These are phyloP conservation scores for Calocera viscosa DNA, from an alignment of 768 basidiomycete species.

Conservation along the genomic window DNA sequence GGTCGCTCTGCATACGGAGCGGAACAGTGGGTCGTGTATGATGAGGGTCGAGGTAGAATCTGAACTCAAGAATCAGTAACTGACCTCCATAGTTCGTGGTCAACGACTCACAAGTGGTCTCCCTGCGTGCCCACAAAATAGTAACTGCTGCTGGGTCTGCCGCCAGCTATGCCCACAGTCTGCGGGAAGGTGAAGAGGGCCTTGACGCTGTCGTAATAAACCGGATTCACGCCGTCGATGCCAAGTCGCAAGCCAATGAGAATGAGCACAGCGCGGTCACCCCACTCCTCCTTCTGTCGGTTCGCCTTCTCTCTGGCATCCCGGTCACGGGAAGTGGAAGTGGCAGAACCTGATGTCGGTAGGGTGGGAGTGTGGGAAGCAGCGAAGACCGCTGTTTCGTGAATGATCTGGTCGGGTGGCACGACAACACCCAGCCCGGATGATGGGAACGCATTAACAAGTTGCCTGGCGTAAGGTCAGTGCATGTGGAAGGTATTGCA, in stretches of 20 bases:
- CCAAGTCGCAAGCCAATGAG: conserved; percentile 79
- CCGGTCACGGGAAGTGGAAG: conserved; percentile 12
- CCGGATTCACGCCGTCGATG: conserved; percentile 85
- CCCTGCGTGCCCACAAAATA: conserved; percentile 93
- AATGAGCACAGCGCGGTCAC: conserved; percentile 69
- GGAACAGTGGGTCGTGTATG: conserved; percentile 67
- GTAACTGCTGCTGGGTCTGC: conserved; percentile 91
- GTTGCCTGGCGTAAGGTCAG: conserved; percentile 38
- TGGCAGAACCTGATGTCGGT: neutral
- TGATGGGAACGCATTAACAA: conserved; percentile 67
- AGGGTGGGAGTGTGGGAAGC: conserved; percentile 38
- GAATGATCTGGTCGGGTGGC: conserved; percentile 71
- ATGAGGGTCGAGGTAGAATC: conserved; percentile 67
- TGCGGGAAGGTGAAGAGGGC: conserved; percentile 87
- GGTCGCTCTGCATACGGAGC: conserved; percentile 30
- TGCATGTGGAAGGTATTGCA: neutral
- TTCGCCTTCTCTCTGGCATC: conserved; percentile 9
- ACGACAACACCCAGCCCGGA: conserved; percentile 70
- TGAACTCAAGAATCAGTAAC: conserved; percentile 12
- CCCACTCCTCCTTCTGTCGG: conserved; percentile 41
- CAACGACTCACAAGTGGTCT: conserved; percentile 42
- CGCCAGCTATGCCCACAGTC: conserved; percentile 92
- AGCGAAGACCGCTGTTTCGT: conserved; percentile 71
- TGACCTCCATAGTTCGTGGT: neutral
- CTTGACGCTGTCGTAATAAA: conserved; percentile 81